Evolutionary conservation across 768 basidiomycete genomes (phyloP).

Genomic region (Leccinum imitatum): DNA sequence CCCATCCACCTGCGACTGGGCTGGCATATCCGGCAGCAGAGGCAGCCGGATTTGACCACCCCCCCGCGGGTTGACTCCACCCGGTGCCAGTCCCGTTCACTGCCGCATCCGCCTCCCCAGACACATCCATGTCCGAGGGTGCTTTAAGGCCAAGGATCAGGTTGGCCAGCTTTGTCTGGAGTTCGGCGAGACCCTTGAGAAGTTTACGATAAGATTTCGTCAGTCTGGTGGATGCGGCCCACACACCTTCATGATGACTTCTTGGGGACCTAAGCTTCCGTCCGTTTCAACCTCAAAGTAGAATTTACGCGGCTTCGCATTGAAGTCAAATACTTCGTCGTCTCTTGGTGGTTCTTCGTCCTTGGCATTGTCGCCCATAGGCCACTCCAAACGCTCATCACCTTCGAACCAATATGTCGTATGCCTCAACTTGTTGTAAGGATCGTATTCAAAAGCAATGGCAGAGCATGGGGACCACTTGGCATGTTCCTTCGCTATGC

Average conservation of each 20-base stretch:
- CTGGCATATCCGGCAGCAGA: constrained; percentile 34
- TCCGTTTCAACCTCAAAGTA: constrained; percentile 96
- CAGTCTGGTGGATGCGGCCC: background rate
- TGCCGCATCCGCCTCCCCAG: constrained; percentile 36
- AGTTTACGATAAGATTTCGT: background rate
- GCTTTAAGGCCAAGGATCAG: constrained; percentile 74
- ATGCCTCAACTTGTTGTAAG: constrained; percentile 94
- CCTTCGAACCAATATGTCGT: constrained; percentile 94
- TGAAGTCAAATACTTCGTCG: constrained; percentile 83
- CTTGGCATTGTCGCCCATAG: constrained; percentile 78
- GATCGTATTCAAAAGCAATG: constrained; percentile 96
- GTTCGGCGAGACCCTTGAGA: constrained; percentile 67
- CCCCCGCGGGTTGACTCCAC: constrained; percentile 25
- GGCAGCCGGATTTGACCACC: constrained; percentile 30
- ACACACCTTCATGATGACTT: constrained; percentile 81
- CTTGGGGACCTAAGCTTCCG: constrained; percentile 84
- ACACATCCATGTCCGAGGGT: constrained; percentile 55
- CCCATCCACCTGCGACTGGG: too few relatives aligned
- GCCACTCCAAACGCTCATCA: constrained; percentile 86
- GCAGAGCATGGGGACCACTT: constrained; percentile 99
- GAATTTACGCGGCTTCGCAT: constrained; percentile 84
- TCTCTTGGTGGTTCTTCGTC: constrained; percentile 82
- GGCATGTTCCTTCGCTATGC: constrained; percentile 96
- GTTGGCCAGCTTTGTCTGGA: constrained; percentile 79
- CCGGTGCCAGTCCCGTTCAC: constrained; percentile 26